Base-by-base conservation (phyloP, 2,329 filamentous ascomycete species). In the Emergomyces orientalis region DNA sequence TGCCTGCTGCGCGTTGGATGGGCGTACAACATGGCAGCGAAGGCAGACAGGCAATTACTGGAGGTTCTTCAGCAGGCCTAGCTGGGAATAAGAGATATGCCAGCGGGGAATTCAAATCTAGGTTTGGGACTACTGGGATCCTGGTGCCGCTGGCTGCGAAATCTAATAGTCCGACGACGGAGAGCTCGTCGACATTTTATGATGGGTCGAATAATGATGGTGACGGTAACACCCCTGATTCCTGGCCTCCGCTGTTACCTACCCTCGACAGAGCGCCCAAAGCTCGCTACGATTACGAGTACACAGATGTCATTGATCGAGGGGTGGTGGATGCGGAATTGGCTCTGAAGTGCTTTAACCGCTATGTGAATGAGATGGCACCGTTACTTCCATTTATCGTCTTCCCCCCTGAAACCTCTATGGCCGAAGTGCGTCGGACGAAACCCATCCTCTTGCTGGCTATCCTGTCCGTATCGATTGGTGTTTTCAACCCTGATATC, bases 371-470 rank as follows among this genome's bases (percentile, higher is more conserved):
- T 22, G 75, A 82, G 2, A 81, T 86, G 71, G 78, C 79, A 34
- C 78, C 80, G 0, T 78, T 81, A 58, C 79, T 86, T 63, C 85
- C 85, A 0, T 78, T 83, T 22, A 82, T 88, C 5, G 80, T 84
- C 1, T 83, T 87, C 59, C 76, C 82, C 1, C 75, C 79, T 0
- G 80, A 77, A 0, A 84, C 80, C 0, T 82, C 76, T 14, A 83
- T 84, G 63, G 75, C 78, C 8, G 78, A 82, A 22, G 70, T 86
- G 9, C 81, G 84, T 41, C 80, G 80, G 55, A 79, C 80, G 59
- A 86, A 84, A 71, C 85, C 85, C 0, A 74, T 84, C 9, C 74
- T 88, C 0, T 86, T 87, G 66, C 77, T 86, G 14, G 78, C 82
- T 2, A 81, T 87, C 19, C 68, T 87, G 17, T 79, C 80, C 19